Evolutionary conservation across 495 filamentous ascomycete genomes (phyloP).

Genomic region (Talaromyces wortmannii): DNA sequence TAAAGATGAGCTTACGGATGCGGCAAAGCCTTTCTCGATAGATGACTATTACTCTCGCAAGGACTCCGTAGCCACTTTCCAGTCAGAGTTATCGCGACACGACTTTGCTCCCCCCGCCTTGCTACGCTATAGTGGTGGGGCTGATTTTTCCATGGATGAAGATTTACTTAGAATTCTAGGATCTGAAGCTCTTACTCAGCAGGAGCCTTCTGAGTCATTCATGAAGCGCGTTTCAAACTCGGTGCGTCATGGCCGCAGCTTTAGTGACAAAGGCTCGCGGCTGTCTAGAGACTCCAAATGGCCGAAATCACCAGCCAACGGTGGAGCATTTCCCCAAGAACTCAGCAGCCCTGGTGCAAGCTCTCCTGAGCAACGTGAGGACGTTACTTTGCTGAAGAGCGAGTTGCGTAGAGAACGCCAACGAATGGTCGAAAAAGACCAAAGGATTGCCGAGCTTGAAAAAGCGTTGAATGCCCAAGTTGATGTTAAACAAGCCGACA

Average conservation of each 20-base stretch:
- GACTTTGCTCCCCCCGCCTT: conserved; percentile 57
- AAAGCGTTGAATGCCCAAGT: conserved; percentile 59
- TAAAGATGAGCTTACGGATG: conserved; percentile 10
- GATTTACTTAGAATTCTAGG: conserved; percentile 78
- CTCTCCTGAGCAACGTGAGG: conserved; percentile 61
- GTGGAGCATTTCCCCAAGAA: conserved; percentile 53
- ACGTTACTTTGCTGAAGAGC: conserved; percentile 63
- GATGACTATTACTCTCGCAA: conserved; percentile 32
- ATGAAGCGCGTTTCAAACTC: conserved; percentile 85
- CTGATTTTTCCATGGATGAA: conserved; percentile 84
- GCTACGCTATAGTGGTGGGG: conserved; percentile 64
- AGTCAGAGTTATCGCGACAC: conserved; percentile 22
- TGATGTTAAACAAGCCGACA: conserved; percentile 78
- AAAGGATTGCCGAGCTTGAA: conserved; percentile 79
- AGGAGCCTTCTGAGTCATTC: conserved; percentile 52
- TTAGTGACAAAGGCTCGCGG: conserved; percentile 60
- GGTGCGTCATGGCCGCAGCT: conserved; percentile 87
- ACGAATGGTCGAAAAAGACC: conserved; percentile 68
- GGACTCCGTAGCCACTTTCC: conserved; percentile 47
- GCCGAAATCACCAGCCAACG: conserved; percentile 68
- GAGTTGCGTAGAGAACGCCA: conserved; percentile 78
- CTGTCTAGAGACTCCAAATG: conserved; percentile 46
- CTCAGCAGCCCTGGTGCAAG: conserved; percentile 67
- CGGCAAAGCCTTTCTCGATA: conserved; percentile 52
- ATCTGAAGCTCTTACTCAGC: conserved; percentile 52